Conservation (phyloP, 805 yeast genomes). For the Clavispora asparagi region DNA sequence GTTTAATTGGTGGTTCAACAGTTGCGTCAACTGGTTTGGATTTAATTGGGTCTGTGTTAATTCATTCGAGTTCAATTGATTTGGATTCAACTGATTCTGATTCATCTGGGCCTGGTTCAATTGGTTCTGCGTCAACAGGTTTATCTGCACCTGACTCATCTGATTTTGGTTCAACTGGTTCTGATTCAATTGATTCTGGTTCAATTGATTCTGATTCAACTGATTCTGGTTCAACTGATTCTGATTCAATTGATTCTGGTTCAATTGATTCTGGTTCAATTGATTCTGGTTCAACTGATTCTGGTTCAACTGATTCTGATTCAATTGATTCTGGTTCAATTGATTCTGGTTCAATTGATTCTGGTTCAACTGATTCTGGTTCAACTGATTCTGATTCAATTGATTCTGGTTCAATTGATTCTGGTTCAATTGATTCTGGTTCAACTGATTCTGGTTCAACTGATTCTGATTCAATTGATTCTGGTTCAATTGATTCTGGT, state of each 20-base stretch:
- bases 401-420: background rate
- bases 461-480: background rate
- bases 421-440: background rate
- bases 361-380: background rate
- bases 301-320: constrained; percentile 3
- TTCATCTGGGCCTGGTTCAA: background rate
- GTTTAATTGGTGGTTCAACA: background rate
- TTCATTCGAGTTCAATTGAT: background rate
- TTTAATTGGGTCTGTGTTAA: background rate
- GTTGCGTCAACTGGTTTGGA: background rate
- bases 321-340: constrained; percentile 3
- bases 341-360: background rate
- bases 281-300: constrained; percentile 2
- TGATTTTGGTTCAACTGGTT: background rate
- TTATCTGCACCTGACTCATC: background rate
- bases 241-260: background rate
- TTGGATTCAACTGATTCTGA: background rate
- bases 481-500: background rate
- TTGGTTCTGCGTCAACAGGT: background rate
- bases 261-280: background rate
- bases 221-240: background rate
- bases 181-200: background rate
- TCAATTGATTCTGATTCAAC: background rate
- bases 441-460: background rate
- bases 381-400: background rate